Evolutionary conservation across 495 filamentous ascomycete genomes (phyloP).

Genomic region (Entonaema liquescens): DNA sequence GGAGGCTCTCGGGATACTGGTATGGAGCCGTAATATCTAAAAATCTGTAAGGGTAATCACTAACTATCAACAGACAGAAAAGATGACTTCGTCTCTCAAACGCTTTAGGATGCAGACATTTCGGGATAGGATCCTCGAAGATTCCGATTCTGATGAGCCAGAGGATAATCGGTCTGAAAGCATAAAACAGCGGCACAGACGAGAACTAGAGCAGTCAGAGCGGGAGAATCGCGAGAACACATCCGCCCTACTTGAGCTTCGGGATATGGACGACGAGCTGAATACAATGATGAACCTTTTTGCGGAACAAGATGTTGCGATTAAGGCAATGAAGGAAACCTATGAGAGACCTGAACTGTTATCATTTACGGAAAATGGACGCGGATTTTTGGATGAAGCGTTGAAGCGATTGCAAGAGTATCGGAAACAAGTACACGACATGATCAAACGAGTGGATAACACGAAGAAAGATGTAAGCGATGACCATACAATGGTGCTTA

Average conservation of each 20-base stretch:
- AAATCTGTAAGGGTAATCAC: not conserved
- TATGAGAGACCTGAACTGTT: constrained; percentile 47
- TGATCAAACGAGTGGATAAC: constrained; percentile 62
- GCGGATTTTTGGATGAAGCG: constrained; percentile 60
- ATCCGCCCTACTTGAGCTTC: constrained; percentile 69
- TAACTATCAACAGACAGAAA: constrained; percentile 60
- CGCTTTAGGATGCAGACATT: constrained; percentile 64
- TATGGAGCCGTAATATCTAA: constrained; percentile 37
- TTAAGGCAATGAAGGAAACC: constrained; percentile 58
- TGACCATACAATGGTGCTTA: not conserved
- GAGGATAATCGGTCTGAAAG: constrained; percentile 53
- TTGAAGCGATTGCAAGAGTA: constrained; percentile 64
- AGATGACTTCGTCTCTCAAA: constrained; percentile 70
- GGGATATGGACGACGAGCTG: constrained; percentile 74
- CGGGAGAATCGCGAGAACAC: constrained; percentile 68
- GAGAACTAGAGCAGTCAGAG: constrained; percentile 60
- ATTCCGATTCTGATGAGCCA: constrained; percentile 59
- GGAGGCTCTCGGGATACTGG: constrained; percentile 71
- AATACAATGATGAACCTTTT: constrained; percentile 66
- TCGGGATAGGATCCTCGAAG: constrained; percentile 53
- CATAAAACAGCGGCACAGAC: constrained; percentile 60
- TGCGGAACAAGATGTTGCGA: constrained; percentile 61
- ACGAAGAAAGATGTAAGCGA: constrained; percentile 55
- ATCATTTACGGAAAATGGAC: constrained; percentile 49
- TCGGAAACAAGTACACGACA: constrained; percentile 63